Evolutionary conservation across 257 asterid genomes (phyloP), one percentile per base, ranked within the genome.

Genomic region (Capsicum pubescens): DNA sequence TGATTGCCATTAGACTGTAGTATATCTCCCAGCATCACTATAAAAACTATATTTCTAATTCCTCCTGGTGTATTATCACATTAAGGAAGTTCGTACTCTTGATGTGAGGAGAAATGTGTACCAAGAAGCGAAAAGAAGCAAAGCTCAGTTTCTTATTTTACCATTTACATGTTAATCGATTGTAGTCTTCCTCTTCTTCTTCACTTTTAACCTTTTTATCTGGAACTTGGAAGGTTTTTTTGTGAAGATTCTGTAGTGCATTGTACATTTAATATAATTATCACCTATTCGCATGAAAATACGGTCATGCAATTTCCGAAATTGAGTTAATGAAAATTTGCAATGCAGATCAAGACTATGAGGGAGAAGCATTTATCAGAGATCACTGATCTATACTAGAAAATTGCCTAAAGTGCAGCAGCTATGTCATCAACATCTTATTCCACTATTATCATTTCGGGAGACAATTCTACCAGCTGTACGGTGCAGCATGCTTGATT

Each of bases 261-360:
- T 72, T 9, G 44, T 10, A 11, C 42, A 46, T 59, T 48, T 11
- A 42, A 72, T 72, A n/a, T 72, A 17, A 19, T 46, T 72, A 68
- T 39, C 26, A 19, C 80, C 19, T 48, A 0, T 3, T 19, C n/a
- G 4, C 59, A 12, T 48, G 42, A n/a, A 58, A 72, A 48, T 48
- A 39, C 80, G 3, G 8, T 72, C 60, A 15, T 72, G 59, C 6
- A 15, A 72, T 48, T 48, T 72, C 19, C 10, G 12, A 14, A 19
- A 14, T 19, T 46, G 59, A 72, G n/a, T n/a, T 67, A 7, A 46
- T 58, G 82, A 36, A 70, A 26, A 67, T 85, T 54, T 83, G 44
- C 74, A 3, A 84, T 92, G 92, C 99, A 96, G 98, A 92, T 96
- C 71, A 94, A 92, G 85, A 82, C 92, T 91, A 90, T 94, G 99